Evolutionary conservation across 2,329 filamentous ascomycete genomes (phyloP).

Genomic region (Colletotrichum sp.): DNA sequence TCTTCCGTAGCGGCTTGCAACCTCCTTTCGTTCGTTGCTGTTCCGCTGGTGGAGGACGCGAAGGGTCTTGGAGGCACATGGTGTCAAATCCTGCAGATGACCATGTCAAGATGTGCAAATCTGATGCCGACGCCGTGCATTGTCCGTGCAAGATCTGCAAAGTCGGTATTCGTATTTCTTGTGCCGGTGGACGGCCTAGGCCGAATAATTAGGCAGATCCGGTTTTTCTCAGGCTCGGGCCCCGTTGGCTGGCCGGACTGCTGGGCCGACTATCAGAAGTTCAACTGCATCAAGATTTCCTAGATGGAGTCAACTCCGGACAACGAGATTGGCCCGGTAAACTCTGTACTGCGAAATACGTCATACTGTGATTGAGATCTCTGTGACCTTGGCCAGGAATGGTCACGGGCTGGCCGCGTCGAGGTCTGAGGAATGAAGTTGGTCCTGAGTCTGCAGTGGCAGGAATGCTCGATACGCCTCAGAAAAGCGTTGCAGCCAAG

Average conservation of each 20-base stretch:
- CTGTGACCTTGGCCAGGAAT: neutral
- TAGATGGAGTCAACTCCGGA: neutral
- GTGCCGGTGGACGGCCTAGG: neutral
- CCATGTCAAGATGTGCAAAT: neutral
- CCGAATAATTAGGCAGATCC: conserved; percentile 6
- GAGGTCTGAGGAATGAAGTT: conserved; percentile 5
- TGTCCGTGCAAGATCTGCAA: neutral
- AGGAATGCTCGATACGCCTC: neutral
- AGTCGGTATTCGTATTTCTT: neutral
- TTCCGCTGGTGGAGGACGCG: conserved; percentile 1
- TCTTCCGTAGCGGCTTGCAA: neutral
- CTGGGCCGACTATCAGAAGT: neutral
- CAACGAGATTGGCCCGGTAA: neutral
- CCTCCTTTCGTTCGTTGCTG: conserved; percentile 7
- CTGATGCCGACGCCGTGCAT: neutral
- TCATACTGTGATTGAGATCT: neutral
- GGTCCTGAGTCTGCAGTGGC: neutral
- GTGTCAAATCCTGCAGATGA: neutral
- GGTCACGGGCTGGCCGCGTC: neutral
- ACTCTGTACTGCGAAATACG: neutral
- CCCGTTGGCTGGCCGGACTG: conserved; percentile 12
- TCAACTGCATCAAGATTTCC: neutral
- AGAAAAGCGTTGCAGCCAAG: neutral
- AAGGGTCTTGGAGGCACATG: neutral
- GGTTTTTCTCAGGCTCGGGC: neutral